Percentiles rank a stretch among this genome's conserved stretches.
Evolutionary conservation across 2,329 filamentous ascomycete genomes (phyloP).

Genomic region (Coleophoma eucalyptorum): DNA sequence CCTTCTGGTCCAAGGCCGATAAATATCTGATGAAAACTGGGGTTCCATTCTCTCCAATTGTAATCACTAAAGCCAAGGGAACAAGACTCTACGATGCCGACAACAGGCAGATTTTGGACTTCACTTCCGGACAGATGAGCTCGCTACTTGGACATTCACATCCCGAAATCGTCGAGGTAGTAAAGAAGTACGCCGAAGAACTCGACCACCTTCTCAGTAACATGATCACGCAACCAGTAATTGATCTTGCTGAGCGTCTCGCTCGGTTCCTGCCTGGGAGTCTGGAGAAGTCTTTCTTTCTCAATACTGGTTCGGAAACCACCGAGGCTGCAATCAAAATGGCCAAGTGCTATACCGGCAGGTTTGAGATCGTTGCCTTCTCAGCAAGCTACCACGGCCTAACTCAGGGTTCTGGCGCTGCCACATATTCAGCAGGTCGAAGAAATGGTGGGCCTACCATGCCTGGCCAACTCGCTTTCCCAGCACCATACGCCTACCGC

Average conservation of each 20-base stretch:
- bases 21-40: too few species aligned
- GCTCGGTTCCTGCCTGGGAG: constrained; percentile 41
- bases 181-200: constrained; percentile 41
- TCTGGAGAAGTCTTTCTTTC: constrained; percentile 52
- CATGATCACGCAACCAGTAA: constrained; percentile 55
- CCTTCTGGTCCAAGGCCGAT: too few species aligned
- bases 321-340: constrained; percentile 62
- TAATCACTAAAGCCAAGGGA: too few species aligned
- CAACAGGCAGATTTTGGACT: constrained; percentile 36
- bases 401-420: constrained; percentile 46
- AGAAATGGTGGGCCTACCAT: constrained; percentile 41
- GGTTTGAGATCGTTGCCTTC: constrained; percentile 60
- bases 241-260: constrained; percentile 50
- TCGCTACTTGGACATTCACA: constrained; percentile 55
- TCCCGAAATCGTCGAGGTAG: constrained; percentile 51
- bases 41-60: too few species aligned
- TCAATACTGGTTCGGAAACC: constrained; percentile 52
- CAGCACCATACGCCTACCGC: constrained; percentile 57
- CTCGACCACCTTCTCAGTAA: constrained; percentile 57
- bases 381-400: constrained; percentile 59
- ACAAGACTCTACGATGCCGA: too few species aligned
- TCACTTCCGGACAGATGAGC: constrained; percentile 58
- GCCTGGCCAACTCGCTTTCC: constrained; percentile 54
- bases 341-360: constrained; percentile 60
- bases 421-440: constrained; percentile 50